Evolutionary conservation across 495 filamentous ascomycete species (phyloP).

Genomic region (Hypoxylon intermedium): DNA sequence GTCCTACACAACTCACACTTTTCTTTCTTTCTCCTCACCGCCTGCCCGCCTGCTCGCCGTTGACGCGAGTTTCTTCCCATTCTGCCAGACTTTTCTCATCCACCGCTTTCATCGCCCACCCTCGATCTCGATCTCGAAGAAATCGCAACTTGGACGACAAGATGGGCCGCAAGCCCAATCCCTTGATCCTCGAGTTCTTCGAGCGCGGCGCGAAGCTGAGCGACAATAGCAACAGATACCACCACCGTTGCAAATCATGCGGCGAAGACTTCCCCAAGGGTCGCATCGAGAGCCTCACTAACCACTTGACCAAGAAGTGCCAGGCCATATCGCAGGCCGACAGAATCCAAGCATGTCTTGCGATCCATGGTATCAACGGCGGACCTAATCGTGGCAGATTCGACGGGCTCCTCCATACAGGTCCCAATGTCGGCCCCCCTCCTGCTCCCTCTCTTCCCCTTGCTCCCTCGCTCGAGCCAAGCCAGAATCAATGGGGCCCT

Average conservation of each 20-base stretch:
- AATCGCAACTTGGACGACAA: no score
- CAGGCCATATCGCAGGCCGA: slow-evolving; percentile 72
- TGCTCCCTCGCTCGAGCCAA: slow-evolving; percentile 37
- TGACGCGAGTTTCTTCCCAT: no score
- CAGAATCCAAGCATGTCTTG: slow-evolving; percentile 68
- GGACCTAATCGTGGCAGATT: slow-evolving; percentile 48
- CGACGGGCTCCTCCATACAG: slow-evolving; percentile 35
- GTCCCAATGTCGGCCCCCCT: slow-evolving; percentile 29
- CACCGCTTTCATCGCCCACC: slow-evolving; percentile 41
- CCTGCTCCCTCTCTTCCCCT: neutral
- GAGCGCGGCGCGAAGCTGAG: slow-evolving; percentile 80
- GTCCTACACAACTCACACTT: no score
- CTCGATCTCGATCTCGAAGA: no score
- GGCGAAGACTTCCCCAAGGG: slow-evolving; percentile 86
- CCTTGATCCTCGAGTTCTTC: slow-evolving; percentile 83
- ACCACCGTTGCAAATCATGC: slow-evolving; percentile 85
- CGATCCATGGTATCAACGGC: slow-evolving; percentile 50
- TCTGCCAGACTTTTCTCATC: slow-evolving; percentile 7
- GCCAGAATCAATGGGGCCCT: slow-evolving; percentile 67
- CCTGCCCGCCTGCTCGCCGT: no score
- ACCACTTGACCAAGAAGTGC: slow-evolving; percentile 82
- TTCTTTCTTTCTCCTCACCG: no score
- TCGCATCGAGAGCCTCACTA: slow-evolving; percentile 77
- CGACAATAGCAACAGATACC: slow-evolving; percentile 85
- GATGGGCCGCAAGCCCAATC: slow-evolving; percentile 84